A percentile compares a stretch with the other conserved stretches of the same genome.
Evolutionary conservation across 352 stramenopile genomes (phyloP).

Genomic region (Phytophthora megakarya): DNA sequence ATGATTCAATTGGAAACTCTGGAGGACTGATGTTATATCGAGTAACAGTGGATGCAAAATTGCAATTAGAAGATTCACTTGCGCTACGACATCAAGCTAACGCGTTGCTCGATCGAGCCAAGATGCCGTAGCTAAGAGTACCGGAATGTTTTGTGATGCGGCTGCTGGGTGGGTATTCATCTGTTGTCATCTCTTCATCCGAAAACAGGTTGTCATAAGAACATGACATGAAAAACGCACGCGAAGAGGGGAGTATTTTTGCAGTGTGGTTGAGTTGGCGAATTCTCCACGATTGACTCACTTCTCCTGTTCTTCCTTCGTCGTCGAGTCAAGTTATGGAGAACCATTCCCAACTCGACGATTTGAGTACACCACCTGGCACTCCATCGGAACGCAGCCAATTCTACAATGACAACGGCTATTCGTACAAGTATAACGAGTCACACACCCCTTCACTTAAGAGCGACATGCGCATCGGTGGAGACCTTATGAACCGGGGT

Average conservation of each 20-base stretch:
- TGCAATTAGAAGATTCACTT: constrained; percentile 34
- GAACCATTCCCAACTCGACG: constrained; percentile 20
- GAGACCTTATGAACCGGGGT: constrained; percentile 4
- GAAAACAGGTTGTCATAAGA: constrained; percentile 27
- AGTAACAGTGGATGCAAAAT: not conserved
- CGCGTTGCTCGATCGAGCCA: not conserved
- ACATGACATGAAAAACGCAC: constrained; percentile 23
- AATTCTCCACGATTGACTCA: not conserved
- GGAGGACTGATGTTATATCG: constrained; percentile 12
- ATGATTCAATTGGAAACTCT: not conserved
- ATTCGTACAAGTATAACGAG: constrained; percentile 27
- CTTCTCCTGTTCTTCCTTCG: constrained; percentile 14
- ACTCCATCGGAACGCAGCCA: constrained; percentile 25
- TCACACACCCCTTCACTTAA: constrained; percentile 30
- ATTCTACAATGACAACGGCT: constrained; percentile 17
- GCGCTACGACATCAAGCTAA: constrained; percentile 22
- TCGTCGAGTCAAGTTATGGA: constrained; percentile 8
- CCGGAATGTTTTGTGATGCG: not conserved
- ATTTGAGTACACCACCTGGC: constrained; percentile 32
- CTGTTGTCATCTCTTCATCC: constrained; percentile 24
- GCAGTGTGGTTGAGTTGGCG: not conserved
- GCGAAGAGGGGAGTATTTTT: constrained; percentile 18
- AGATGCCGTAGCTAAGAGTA: not conserved
- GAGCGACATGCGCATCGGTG: constrained; percentile 19
- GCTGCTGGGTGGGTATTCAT: constrained; percentile 15